Evolutionary conservation across 2,329 filamentous ascomycete species (phyloP), one percentile per base, ranked within the genome.

Genomic region (Exophiala aquamarina): DNA sequence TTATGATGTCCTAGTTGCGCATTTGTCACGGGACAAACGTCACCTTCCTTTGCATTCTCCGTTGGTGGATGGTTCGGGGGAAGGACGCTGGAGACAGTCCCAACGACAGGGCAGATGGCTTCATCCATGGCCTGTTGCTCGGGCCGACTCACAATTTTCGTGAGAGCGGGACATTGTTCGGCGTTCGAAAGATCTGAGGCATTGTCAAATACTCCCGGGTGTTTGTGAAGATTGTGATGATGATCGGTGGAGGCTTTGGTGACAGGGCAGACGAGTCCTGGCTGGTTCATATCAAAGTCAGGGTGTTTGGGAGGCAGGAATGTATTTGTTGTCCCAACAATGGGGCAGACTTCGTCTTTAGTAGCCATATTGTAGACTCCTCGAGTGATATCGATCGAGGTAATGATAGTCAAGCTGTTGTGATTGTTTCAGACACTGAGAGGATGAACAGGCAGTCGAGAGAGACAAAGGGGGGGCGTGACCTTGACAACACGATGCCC

Each of bases 261-360:
- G 19, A 58, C 50, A 2, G 57, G 57, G 21, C 57, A 59, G 26
- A 52, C 55, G 32, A 54, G 55, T 14, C 57, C 57, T 26, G 54
- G 49, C 45, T 56, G 47, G 36, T 52, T 41, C 10, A 45, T 33
- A 38, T 59, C 55, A 41, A 59, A 52, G 3, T 46, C 34, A 21
- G 57, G 57, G 39, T 59, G 57, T 37, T 48, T 37, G 13, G 57
- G 57, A 33, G 57, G 57, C 14, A 59, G 50, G 44, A 59, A 48
- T 4, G 55, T 56, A 42, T 59, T 59, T 35, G 57, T 59, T 4
- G 57, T 59, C 11, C 57, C 57, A 28, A 59, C 57, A 14, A 59
- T 40, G 14, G 57, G 57, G 35, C 57, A 59, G 20, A 58, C 57
- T 54, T 57, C 35, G 4, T 37, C 19, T 9, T 15, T 18, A n/a